phyloP scores from a whole-genome alignment of 352 stramenopile species.

The Phytophthora colocasiae region DNA sequence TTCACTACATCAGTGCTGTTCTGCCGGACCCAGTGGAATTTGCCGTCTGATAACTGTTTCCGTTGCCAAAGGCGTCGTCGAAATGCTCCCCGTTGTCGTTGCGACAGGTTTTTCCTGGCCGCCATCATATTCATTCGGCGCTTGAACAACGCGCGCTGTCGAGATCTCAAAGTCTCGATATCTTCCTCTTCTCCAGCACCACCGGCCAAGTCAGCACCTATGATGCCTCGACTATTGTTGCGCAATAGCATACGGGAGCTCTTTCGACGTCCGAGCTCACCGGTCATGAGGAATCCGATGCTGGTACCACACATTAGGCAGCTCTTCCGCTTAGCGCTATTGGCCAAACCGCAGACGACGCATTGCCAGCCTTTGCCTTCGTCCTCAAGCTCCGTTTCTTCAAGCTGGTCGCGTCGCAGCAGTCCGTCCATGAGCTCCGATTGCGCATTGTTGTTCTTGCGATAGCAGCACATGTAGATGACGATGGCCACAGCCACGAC shows the following conservation, averaged over 20 bases:
- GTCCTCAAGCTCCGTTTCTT: conserved; percentile 57
- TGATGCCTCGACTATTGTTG: conserved; percentile 38
- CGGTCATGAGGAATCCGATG: conserved; percentile 42
- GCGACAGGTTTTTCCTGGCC: conserved; percentile 65
- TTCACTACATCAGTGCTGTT: conserved; percentile 59
- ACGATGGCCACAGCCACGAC: conserved; percentile 36
- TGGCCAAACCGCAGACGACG: conserved; percentile 73
- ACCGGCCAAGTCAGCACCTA: conserved; percentile 6
- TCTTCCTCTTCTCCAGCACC: conserved; percentile 22
- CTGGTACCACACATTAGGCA: conserved; percentile 79
- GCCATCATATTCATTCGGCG: conserved; percentile 74
- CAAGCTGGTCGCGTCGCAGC: conserved; percentile 67
- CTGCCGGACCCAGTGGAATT: conserved; percentile 79
- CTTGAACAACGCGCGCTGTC: conserved; percentile 73
- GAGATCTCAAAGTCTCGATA: conserved; percentile 45
- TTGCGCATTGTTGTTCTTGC: conserved; percentile 14
- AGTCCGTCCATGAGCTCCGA: conserved; percentile 60
- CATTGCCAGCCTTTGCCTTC: conserved; percentile 73
- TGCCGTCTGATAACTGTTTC: conserved; percentile 62
- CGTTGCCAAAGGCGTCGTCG: conserved; percentile 71
- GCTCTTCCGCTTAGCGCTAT: conserved; percentile 42
- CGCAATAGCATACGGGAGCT: conserved; percentile 63
- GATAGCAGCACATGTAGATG: conserved; percentile 64
- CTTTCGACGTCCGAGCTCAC: conserved; percentile 47
- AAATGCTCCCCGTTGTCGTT: conserved; percentile 73